Conservation (phyloP, 495 filamentous ascomycete species). For the Penicillium longicatenatum region DNA sequence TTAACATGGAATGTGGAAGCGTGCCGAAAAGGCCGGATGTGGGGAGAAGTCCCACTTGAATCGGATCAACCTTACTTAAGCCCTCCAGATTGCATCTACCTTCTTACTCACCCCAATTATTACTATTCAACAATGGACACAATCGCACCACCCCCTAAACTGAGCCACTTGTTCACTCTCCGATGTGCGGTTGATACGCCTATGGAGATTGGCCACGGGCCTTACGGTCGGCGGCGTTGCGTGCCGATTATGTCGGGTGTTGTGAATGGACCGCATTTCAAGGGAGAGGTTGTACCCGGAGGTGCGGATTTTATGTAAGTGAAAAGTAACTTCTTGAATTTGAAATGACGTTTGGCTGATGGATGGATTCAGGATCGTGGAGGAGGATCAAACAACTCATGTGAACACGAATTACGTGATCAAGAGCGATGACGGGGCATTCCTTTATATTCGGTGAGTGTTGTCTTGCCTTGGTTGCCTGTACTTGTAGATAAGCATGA, state of each 20-base stretch:
- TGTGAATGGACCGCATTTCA: conserved; percentile 26
- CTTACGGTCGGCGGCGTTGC: conserved; percentile 34
- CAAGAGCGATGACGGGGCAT: conserved; percentile 32
- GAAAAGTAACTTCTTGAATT: too few species aligned
- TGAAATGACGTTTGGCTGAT: background rate
- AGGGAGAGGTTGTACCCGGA: conserved; percentile 32
- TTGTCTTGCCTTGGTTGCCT: background rate
- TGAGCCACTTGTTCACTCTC: conserved; percentile 34
- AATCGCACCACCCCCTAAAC: conserved; percentile 25
- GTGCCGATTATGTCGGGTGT: conserved; percentile 31
- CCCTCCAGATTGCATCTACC: background rate
- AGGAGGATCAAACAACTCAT: conserved; percentile 31
- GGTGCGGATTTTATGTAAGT: conserved; percentile 35
- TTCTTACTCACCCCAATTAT: background rate
- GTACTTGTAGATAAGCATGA: background rate
- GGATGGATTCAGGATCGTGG: conserved; percentile 24
- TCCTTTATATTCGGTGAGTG: conserved; percentile 31
- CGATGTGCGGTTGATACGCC: conserved; percentile 32
- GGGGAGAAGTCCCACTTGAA: background rate
- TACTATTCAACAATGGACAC: conserved; percentile 20
- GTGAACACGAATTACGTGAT: conserved; percentile 36
- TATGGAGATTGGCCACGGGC: conserved; percentile 33
- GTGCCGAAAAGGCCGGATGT: background rate
- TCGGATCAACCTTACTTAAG: background rate
- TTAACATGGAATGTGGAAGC: background rate